A percentile compares a stretch with the other conserved stretches of the same genome.
Evolutionary conservation across 2,329 filamentous ascomycete genomes (phyloP).

Genomic region (Aspergillus sp.): DNA sequence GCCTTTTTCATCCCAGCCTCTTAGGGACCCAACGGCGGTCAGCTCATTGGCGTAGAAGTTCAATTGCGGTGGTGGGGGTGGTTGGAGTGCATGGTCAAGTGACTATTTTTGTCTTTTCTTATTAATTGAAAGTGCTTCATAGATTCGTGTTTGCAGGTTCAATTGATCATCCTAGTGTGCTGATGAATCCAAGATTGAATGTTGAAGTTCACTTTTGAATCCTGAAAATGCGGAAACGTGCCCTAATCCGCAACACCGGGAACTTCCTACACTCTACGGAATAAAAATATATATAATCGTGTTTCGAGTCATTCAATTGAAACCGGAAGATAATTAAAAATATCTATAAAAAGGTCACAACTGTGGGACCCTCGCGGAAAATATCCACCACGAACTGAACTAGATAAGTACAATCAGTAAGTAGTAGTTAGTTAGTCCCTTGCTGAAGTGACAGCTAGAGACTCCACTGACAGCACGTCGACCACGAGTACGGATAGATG

Average conservation of each 20-base stretch:
- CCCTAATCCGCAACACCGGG: neutral
- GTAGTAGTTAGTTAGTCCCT: neutral
- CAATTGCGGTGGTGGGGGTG: neutral
- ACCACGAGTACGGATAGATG: neutral
- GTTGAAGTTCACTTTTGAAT: no score
- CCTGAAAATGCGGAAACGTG: neutral
- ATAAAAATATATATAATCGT: no score
- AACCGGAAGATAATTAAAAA: no score
- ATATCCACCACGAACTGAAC: neutral
- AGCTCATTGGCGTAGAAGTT: neutral
- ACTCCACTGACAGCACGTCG: neutral
- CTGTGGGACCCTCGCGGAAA: no score
- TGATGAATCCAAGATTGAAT: no score
- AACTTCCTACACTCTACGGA: no score
- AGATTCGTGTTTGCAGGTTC: neutral
- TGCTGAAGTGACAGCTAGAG: neutral
- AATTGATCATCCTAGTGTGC: neutral
- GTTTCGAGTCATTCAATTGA: no score
- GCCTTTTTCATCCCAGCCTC: constrained; percentile 26
- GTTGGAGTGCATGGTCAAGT: neutral
- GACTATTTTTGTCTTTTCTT: neutral
- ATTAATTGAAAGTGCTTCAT: neutral
- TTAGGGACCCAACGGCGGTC: constrained; percentile 26
- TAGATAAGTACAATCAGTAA: neutral
- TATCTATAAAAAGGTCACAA: no score